Evolutionary conservation across 495 filamentous ascomycete species (phyloP).

Genomic region (Aspergillus ellipticus): DNA sequence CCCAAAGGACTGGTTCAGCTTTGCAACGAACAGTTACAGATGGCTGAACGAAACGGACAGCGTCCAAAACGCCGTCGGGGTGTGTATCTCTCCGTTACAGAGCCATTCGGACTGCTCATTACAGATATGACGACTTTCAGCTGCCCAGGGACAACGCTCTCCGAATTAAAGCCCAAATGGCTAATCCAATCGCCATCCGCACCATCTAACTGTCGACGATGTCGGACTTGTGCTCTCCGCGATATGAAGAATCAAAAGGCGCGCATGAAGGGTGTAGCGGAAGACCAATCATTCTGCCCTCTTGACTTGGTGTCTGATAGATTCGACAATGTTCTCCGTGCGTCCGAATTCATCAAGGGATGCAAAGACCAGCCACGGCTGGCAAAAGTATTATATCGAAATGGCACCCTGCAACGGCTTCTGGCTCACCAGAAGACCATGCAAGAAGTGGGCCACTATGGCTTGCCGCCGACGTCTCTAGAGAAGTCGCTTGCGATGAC

Average conservation of each 20-base stretch:
- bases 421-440: constrained; percentile 31
- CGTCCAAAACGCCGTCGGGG: constrained; percentile 49
- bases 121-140: constrained; percentile 68
- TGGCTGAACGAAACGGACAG: constrained; percentile 26
- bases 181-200: constrained; percentile 77
- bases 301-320: constrained; percentile 50
- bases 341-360: constrained; percentile 33
- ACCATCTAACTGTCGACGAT: constrained; percentile 59
- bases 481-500: constrained; percentile 70
- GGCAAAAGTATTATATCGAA: constrained; percentile 34
- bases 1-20: constrained; percentile 39
- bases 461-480: constrained; percentile 27
- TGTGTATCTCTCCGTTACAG: constrained; percentile 55
- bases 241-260: constrained; percentile 50
- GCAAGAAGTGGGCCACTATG: constrained; percentile 36
- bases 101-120: constrained; percentile 65
- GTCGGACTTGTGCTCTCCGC: constrained; percentile 80
- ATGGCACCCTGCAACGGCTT: constrained; percentile 33
- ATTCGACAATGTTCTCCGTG: constrained; percentile 33
- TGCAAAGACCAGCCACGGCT: constrained; percentile 34
- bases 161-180: constrained; percentile 97
- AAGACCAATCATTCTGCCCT: constrained; percentile 51
- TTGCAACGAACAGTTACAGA: constrained; percentile 50
- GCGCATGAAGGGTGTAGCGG: constrained; percentile 18
- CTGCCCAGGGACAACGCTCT: constrained; percentile 42